Evolutionary conservation across 139 green algal genomes (phyloP), one percentile per base, ranked within the genome.

Genomic region (Chlorella sp.): DNA sequence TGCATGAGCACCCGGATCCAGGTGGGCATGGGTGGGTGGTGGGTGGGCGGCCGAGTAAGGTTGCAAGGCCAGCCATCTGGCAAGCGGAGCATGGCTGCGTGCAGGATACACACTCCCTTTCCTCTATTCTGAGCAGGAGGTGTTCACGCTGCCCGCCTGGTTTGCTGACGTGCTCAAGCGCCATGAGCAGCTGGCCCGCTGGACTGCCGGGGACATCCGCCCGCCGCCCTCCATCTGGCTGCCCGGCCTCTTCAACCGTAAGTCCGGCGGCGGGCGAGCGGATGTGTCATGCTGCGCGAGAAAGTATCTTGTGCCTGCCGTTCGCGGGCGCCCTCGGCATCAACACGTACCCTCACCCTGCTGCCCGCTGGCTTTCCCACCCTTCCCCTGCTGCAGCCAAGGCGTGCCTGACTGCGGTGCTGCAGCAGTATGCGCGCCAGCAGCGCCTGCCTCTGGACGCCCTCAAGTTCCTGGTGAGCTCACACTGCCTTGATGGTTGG

Each of bases 401-500:
- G 93, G 95, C 93, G 13, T 98, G 98, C 91, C 90, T 98, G 28
- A 98, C 96, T 22, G 96, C 96, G 0, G 95, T 98, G 34, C 95
- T 98, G 93, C 95, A 98, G 89, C 94, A 93, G 30, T 96, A 94
- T 1, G 95, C 95, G 0, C 91, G 95, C 38, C 90, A 93, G 54
- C 96, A 95, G 83, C 93, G 95, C 84, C 98, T 95, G 93, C 93
- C 96, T 9, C 91, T 98, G 60, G 95, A 98, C 75, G 82, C 80
- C 88, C 86, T 46, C 76, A 48, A 68, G 6, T 84, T 77, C 41
- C 74, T 97, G 46, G 94, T 92, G 19, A 8, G 46, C 46, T 54
- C 8, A 8, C 11, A 11, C 8, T 54, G 46, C 46, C 11, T 54
- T 8, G 8, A 54, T n/a, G n/a, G n/a, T n/a, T n/a, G n/a, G n/a